Evolutionary conservation across 116 monocot genomes (phyloP).

Genomic region (Phalaenopsis hybrid): DNA sequence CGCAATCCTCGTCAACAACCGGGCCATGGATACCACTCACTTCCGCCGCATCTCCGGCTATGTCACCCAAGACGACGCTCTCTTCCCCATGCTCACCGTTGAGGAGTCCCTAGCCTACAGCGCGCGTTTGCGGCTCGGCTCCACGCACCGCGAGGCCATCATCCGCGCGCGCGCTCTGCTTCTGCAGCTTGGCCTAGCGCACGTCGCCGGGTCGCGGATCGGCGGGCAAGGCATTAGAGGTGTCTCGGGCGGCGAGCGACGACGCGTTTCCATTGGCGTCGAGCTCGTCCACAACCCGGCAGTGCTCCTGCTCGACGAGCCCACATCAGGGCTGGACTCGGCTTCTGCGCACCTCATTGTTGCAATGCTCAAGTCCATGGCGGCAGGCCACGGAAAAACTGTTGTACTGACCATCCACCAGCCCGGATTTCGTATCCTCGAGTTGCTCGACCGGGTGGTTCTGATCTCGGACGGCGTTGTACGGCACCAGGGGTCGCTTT

Average conservation of each 20-base stretch:
- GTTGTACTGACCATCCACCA: slow-evolving; percentile 82
- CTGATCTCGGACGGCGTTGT: slow-evolving; percentile 56
- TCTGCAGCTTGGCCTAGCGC: slow-evolving; percentile 48
- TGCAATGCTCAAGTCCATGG: slow-evolving; percentile 66
- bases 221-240: slow-evolving; percentile 16
- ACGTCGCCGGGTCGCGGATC: slow-evolving; percentile 41
- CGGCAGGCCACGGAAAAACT: slow-evolving; percentile 48
- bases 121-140: slow-evolving; percentile 50
- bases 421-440: slow-evolving; percentile 79
- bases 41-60: slow-evolving; percentile 76
- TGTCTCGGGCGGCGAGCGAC: slow-evolving; percentile 71
- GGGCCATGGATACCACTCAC: slow-evolving; percentile 33
- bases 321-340: slow-evolving; percentile 93
- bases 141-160: slow-evolving; percentile 6
- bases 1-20: slow-evolving; percentile 57
- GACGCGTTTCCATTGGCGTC: slow-evolving; percentile 81
- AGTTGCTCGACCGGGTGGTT: slow-evolving; percentile 53
- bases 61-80: slow-evolving; percentile 79
- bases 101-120: slow-evolving; percentile 73
- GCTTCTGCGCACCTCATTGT: slow-evolving; percentile 63
- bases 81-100: slow-evolving; percentile 84
- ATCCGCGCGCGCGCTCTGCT: slow-evolving; percentile 44
- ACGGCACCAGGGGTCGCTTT: slow-evolving; percentile 54
- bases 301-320: slow-evolving; percentile 84
- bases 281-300: slow-evolving; percentile 89